phyloP scores from a whole-genome alignment of 768 basidiomycete genomes.

The Podaxis sp. region DNA sequence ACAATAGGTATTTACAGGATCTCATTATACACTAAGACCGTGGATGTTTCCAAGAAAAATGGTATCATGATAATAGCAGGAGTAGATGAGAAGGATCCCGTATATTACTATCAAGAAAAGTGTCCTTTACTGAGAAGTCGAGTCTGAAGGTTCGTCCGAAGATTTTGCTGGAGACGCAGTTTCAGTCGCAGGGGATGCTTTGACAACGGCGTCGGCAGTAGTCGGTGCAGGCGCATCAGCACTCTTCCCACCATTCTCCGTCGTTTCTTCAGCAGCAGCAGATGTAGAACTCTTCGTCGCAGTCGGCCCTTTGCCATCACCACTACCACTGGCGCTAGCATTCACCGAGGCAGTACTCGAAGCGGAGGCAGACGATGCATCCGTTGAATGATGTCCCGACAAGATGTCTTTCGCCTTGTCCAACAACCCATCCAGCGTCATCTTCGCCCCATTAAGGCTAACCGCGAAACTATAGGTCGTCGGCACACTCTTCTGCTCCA shows the following conservation, averaged over 20 bases:
- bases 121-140: background rate
- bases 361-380: background rate
- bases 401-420: slow-evolving; percentile 9
- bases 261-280: background rate
- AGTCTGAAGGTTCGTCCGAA: background rate
- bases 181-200: background rate
- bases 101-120: background rate
- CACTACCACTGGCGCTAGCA: background rate
- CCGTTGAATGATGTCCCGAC: background rate
- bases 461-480: slow-evolving; percentile 41
- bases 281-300: slow-evolving; percentile 15
- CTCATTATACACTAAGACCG: background rate
- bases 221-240: background rate
- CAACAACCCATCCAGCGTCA: slow-evolving; percentile 15
- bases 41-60: background rate
- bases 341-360: background rate
- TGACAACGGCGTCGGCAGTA: background rate
- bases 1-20: slow-evolving; percentile 1
- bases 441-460: slow-evolving; percentile 1
- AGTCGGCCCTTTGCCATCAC: background rate
- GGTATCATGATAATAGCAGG: background rate
- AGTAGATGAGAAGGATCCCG: too few species aligned
- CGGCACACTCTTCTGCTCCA: slow-evolving; percentile 48
- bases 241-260: background rate
- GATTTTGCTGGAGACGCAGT: background rate